Percentiles rank a stretch among this genome's conserved stretches.
Evolutionary conservation across 768 basidiomycete species (phyloP).

Genomic region (Boletus rubescentipes): DNA sequence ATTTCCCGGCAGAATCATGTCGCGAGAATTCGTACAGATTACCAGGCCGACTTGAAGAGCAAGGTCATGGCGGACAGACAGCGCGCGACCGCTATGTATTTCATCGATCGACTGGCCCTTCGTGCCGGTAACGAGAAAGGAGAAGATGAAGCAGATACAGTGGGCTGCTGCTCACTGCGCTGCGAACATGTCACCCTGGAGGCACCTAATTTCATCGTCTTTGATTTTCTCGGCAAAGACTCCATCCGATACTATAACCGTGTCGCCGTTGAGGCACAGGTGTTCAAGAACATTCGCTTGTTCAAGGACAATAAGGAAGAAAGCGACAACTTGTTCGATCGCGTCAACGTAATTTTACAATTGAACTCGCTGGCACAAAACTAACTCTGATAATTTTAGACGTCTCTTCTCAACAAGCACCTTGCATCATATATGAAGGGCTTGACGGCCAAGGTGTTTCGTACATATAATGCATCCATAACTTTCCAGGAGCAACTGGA

Average conservation of each 20-base stretch:
- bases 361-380: not conserved
- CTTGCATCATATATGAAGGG: constrained; percentile 94
- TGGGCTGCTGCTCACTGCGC: constrained; percentile 96
- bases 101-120: constrained; percentile 95
- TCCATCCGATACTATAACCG: constrained; percentile 96
- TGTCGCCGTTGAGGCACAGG: constrained; percentile 84
- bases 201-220: constrained; percentile 82
- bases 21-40: constrained; percentile 87
- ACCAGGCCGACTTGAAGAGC: constrained; percentile 76
- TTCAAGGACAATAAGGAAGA: constrained; percentile 94
- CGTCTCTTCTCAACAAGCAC: constrained; percentile 86
- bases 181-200: constrained; percentile 95
- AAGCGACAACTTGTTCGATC: constrained; percentile 90
- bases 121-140: constrained; percentile 99
- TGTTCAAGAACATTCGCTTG: constrained; percentile 97
- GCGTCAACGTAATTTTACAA: constrained; percentile 65
- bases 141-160: constrained; percentile 98
- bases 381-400: constrained; percentile 46
- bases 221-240: constrained; percentile 99
- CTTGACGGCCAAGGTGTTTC: constrained; percentile 98
- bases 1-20: constrained; percentile 68
- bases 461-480: constrained; percentile 98
- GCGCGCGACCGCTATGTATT: constrained; percentile 98
- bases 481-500: constrained; percentile 94
- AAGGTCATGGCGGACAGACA: constrained; percentile 96